Evolutionary conservation across 306 rosid species (phyloP), one percentile per base, ranked within the genome.

Genomic region (Trifolium fragiferum): DNA sequence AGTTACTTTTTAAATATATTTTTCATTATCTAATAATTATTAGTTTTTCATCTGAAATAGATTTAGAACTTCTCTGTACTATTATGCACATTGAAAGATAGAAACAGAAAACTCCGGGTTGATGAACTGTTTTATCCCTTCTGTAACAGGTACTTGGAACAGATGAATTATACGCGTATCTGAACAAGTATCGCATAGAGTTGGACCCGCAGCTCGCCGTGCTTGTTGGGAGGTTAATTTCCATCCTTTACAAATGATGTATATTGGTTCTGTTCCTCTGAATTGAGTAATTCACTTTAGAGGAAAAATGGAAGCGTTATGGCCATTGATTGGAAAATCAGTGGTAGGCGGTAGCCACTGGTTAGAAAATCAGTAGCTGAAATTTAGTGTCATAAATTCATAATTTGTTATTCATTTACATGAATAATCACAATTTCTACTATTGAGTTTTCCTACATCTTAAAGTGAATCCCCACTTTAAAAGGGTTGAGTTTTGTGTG

Each of bases 141-240:
- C 35, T 76, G 62, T 80, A 74, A 80, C 84, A 92, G 98, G 92
- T 92, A 58, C 90, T 92, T 68, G 98, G 98, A 47, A 90, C 96
- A 4, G 96, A 92, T 83, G 98, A 90, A 35, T 76, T 90, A 68
- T 74, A 74, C 64, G 81, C 92, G 32, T 92, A 90, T 84, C 75
- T 90, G 66, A 87, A 75, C 78, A 92, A 87, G 82, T 90, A 88
- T 75, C 89, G 73, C 23, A 87, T 92, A 67, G 96, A 90, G 80
- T 85, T 92, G 84, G 96, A 92, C 65, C 96, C 90, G 3, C 84
- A 87, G 51, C 92, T 90, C 73, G 89, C 84, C 3, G 86, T 87
- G 32, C 96, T 92, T 27, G 86, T 92, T 66, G 97, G 93, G 72
- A 92, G 96, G 98, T 92, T 66, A 64, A 69, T 84, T 70, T 79